Evolutionary conservation across 2,329 filamentous ascomycete species (phyloP), one percentile per base, ranked within the genome.

Genomic region (Iodosphaeria phyllophila): DNA sequence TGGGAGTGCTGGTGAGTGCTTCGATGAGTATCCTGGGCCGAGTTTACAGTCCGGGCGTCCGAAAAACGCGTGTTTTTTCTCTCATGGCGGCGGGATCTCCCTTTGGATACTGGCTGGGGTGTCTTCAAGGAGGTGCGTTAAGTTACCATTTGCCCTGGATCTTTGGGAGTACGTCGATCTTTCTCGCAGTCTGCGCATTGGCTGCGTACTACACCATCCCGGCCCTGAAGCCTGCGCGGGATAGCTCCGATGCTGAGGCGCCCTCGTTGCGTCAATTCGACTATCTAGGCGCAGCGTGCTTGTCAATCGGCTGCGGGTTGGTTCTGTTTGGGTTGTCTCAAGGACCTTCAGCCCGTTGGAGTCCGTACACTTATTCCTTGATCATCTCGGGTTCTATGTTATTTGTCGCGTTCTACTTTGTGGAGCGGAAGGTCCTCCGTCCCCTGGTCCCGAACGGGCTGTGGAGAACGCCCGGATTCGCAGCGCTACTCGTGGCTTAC

Each of bases 401-500:
- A 18, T 35, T 50, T 15, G 33, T 36, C 8, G 37, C 24, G 1
- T 35, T 44, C 5, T 45, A 43, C 30, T 44, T 43, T 28, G 42
- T 40, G 22, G 46, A 50, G 26, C 37, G 35, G 4, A 30, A 32
- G 16, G 43, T 44, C 4, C n/a, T 31, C 3, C 43, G 44, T 1
- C 47, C 47, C 2, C 30, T 50, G 9, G 38, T 48, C 6, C 42
- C 39, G 6, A 47, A 44, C 4, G 32, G 23, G 1, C 44, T 57
- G 3, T 56, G 52, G 53, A 44, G 41, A 12, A 56, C 49, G 5
- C 44, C 44, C 5, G 52, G 52, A 5, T 56, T 57, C 29, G 46
- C 48, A 1, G 47, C 51, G 1, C 34, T 57, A 5, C 50, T 56
- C 40, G 32, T 51, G 2, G 45, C 52, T 3, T 56, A 55, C 28